Evolutionary conservation across 2,329 filamentous ascomycete genomes (phyloP).

Genomic region (Myrmaecium sp.): DNA sequence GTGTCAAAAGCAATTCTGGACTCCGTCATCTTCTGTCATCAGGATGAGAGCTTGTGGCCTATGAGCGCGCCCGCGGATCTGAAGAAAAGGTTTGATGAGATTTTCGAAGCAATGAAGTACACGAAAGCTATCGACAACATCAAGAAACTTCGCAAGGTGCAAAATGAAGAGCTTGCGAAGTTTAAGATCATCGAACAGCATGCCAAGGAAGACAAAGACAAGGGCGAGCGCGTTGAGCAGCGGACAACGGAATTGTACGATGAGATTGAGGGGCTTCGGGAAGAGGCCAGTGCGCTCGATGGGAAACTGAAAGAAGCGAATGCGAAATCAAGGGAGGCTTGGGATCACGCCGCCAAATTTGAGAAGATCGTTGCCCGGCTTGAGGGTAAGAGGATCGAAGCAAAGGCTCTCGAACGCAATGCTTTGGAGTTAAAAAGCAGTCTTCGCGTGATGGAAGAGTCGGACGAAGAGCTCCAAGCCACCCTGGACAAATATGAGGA

Average conservation of each 20-base stretch:
- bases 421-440: slow-evolving; percentile 53
- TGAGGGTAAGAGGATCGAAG: slow-evolving; percentile 58
- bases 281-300: slow-evolving; percentile 13
- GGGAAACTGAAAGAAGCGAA: slow-evolving; percentile 17
- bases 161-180: slow-evolving; percentile 56
- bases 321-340: slow-evolving; percentile 45
- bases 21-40: slow-evolving; percentile 94
- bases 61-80: slow-evolving; percentile 72
- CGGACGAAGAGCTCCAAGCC: slow-evolving; percentile 56
- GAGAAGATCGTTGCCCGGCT: slow-evolving; percentile 59
- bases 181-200: slow-evolving; percentile 60
- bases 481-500: slow-evolving; percentile 65
- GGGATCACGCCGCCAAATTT: slow-evolving; percentile 56
- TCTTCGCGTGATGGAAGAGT: slow-evolving; percentile 61
- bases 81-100: slow-evolving; percentile 93
- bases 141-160: slow-evolving; percentile 67
- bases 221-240: slow-evolving; percentile 45
- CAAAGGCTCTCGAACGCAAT: slow-evolving; percentile 50
- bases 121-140: slow-evolving; percentile 95
- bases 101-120: slow-evolving; percentile 93
- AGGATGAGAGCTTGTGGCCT: slow-evolving; percentile 95
- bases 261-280: slow-evolving; percentile 40
- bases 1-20: slow-evolving; percentile 84
- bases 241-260: slow-evolving; percentile 43
- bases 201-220: slow-evolving; percentile 71